Evolutionary conservation across 192 early-diverging fungal genomes (phyloP).

Genomic region (Spizellomyces punctatus): DNA sequence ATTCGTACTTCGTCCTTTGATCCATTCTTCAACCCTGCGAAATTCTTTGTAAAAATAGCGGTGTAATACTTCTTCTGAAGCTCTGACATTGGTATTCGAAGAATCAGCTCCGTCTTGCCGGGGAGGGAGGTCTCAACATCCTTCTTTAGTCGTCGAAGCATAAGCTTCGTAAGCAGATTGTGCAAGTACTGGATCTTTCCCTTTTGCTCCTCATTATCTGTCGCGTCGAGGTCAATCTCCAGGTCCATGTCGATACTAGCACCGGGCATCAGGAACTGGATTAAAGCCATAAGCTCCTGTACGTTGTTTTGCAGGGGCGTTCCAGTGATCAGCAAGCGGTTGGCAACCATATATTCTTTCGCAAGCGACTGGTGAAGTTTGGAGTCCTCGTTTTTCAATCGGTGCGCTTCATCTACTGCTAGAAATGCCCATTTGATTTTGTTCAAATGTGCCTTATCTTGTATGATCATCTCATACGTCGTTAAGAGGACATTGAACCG

Average conservation of each 20-base stretch:
- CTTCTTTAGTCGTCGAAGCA: conserved; percentile 95
- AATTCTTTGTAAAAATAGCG: conserved; percentile 93
- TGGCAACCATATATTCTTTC: conserved; percentile 81
- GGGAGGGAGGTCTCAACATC: conserved; percentile 98
- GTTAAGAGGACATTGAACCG: conserved; percentile 95
- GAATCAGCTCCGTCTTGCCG: conserved; percentile 92
- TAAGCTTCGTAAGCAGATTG: conserved; percentile 78
- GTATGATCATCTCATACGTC: conserved; percentile 93
- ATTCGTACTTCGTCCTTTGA: conserved; percentile 52
- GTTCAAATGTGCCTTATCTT: conserved; percentile 81
- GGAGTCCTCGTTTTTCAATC: conserved; percentile 93
- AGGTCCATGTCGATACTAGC: conserved; percentile 72
- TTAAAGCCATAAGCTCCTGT: conserved; percentile 87
- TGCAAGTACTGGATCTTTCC: conserved; percentile 88
- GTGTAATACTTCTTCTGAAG: conserved; percentile 95
- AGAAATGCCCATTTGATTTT: conserved; percentile 90
- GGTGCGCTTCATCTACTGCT: conserved; percentile 97
- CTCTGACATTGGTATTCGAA: conserved; percentile 89
- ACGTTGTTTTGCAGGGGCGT: conserved; percentile 99
- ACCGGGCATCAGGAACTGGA: conserved; percentile 92
- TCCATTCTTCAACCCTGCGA: conserved; percentile 76
- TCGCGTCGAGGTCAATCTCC: conserved; percentile 73
- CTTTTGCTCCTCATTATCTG: conserved; percentile 53
- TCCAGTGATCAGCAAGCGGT: conserved; percentile 94
- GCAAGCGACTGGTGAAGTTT: conserved; percentile 89